These are phyloP conservation scores for Olyra latifolia DNA, from an alignment of 176 grass and related monocot genomes.

Conservation along the genomic window DNA sequence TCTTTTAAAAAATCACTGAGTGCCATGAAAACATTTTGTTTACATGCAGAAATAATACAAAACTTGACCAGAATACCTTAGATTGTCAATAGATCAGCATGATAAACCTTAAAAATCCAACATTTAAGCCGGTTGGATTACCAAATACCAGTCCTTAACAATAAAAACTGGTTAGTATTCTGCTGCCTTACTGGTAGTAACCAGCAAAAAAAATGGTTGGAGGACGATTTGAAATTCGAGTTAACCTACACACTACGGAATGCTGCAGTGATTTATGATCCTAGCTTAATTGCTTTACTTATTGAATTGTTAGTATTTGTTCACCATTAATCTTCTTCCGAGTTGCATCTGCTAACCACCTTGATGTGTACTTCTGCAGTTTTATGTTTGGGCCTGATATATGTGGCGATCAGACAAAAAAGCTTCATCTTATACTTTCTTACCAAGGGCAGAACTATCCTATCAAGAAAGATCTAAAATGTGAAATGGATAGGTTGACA, in stretches of 20 bases:
- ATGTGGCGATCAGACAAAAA: slow-evolving; percentile 94
- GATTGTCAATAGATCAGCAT: not conserved
- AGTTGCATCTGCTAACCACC: slow-evolving; percentile 23
- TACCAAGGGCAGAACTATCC: slow-evolving; percentile 99
- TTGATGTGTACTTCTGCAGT: slow-evolving; percentile 49
- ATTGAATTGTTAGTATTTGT: not conserved
- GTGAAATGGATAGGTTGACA: slow-evolving; percentile 85
- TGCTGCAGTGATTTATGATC: not conserved
- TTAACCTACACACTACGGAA: not conserved
- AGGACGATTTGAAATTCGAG: not conserved
- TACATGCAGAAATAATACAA: not conserved
- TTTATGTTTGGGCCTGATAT: slow-evolving; percentile 98
- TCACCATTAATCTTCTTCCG: not conserved
- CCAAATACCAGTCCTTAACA: not conserved
- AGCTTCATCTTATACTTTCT: slow-evolving; percentile 96
- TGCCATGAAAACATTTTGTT: not conserved
- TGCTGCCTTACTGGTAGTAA: not conserved
- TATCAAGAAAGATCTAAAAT: slow-evolving; percentile 95
- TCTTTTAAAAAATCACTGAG: not conserved
- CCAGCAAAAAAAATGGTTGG: not conserved
- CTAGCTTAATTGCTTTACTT: not conserved
- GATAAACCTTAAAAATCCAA: not conserved
- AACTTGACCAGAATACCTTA: not conserved
- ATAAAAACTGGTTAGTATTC: not conserved
- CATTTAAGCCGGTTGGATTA: not conserved